phyloP scores from a whole-genome alignment of 257 asterid species.

The Voacanga thouarsii region DNA sequence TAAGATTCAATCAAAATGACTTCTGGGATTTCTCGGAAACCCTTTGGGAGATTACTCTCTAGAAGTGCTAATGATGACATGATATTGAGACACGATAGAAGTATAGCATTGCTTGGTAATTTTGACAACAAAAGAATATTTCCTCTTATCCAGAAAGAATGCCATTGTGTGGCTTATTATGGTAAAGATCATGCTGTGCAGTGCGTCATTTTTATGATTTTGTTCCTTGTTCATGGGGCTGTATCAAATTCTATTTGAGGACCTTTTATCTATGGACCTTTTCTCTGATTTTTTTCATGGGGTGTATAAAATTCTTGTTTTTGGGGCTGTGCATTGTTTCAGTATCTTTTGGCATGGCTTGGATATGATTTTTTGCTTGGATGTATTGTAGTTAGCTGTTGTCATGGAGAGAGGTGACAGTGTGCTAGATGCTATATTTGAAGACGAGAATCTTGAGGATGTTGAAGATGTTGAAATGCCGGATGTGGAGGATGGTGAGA shows the following conservation, averaged over 20 bases:
- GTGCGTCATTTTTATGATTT: background rate
- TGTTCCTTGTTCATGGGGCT: too few species aligned
- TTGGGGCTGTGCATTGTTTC: background rate
- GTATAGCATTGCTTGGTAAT: background rate
- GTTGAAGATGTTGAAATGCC: conserved; percentile 70
- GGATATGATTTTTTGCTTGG: background rate
- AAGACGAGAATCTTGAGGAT: conserved; percentile 48
- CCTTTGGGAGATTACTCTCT: background rate
- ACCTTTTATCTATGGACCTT: too few species aligned
- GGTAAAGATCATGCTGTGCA: background rate
- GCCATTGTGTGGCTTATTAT: background rate
- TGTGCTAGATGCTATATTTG: conserved; percentile 51
- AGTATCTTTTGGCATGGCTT: background rate
- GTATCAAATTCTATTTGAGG: too few species aligned
- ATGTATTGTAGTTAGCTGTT: conserved; percentile 17
- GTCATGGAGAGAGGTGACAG: conserved; percentile 28
- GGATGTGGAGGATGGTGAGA: conserved; percentile 84
- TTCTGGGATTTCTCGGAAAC: background rate
- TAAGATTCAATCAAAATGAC: background rate
- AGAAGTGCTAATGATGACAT: background rate
- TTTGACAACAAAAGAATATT: background rate
- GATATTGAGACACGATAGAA: background rate
- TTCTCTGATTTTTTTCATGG: too few species aligned
- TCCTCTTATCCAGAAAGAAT: background rate
- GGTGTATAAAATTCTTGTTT: background rate